Evolutionary conservation across 2,329 filamentous ascomycete species (phyloP), one percentile per base, ranked within the genome.

Genomic region (Colletotrichum sp.): DNA sequence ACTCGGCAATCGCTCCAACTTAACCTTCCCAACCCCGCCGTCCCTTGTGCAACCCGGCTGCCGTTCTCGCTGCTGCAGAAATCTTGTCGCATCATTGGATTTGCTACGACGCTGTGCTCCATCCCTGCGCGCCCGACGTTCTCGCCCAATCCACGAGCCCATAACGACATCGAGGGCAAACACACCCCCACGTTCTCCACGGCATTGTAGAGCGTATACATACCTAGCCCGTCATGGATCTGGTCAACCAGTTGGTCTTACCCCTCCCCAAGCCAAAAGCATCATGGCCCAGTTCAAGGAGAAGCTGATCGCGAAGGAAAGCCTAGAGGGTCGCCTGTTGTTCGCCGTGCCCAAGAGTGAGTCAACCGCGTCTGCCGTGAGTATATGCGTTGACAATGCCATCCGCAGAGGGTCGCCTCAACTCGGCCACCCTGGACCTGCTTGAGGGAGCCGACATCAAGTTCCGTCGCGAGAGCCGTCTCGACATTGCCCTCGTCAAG

Each of bases 271-370:
- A 43, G 28, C 16, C 67, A 32, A 16, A 32, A 30, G 7, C 71
- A 65, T 36, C 74, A 78, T 75, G 71, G 52, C 55, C 28, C 61
- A 32, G 72, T 76, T 72, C 72, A 61, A 30, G 75, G 77, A 70
- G 34, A 63, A 75, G 75, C 77, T 77, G 55, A 77, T 63, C 21
- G 57, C 57, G 28, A 73, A 68, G 57, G 69, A 78, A 77, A 98
- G 96, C 88, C 91, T 98, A 83, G 95, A 97, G 89, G 96, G 96
- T 83, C 94, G 97, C 79, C 91, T 99, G 73, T 92, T 99, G 78
- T 98, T 99, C 84, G 97, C 97, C 77, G 95, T 99, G n/a, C 97
- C 97, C 77, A 99, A 99, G 88, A 99, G 95, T 96, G 88, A 89
- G 94, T 92, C 72, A 78, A 76, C 67, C 78, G 79, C 66, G 66